Evolutionary conservation across 805 yeast species (phyloP), one percentile per base, ranked within the genome.

Genomic region (Starmerella lactis-condensi): DNA sequence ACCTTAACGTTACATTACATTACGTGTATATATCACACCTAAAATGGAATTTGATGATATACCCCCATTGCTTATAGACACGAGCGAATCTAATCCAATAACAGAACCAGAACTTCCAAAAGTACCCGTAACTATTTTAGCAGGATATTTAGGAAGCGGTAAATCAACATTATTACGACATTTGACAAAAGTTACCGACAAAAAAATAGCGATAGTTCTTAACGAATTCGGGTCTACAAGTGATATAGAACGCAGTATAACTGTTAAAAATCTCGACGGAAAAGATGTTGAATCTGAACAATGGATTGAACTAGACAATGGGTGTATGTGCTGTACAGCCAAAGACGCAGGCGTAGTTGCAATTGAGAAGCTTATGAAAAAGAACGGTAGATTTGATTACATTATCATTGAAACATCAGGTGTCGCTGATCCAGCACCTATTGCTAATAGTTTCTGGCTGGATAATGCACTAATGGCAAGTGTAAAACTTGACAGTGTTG

Each of bases 381-480:
- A 72, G 31, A 65, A 73, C 20, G 74, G 72, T 20, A 64, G 65
- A 31, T 82, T 85, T 31, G 98, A 89, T 53, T 76, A 85, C 48
- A 82, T 89, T n/a, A 51, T 89, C 16, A 57, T 89, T 32, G 98
- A 89, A 49, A 89, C 98, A 0, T 81, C 93, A 0, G 98, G 98
- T 0, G 64, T 89, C 11, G 98, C 98, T 1, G 96, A 89, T 48
- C 98, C 98, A 0, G 95, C 83, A 0, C 96, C 96, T 0, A 81
- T 89, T 17, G 94, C 95, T 4, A 69, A 72, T 40, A 85, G 85
- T 94, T 89, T 89, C 54, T 89, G 98, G 98, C 62, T 83, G 19
- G 98, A 89, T 51, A 85, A 78, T 16, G 95, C 83, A 0, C 59
- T 89, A 35, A 64, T 73, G 11, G 72, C 93, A 4, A 73, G 72